These are phyloP conservation scores for Fonsecaea nubica DNA, from an alignment of 2,329 filamentous ascomycete species.

Conservation along the genomic window DNA sequence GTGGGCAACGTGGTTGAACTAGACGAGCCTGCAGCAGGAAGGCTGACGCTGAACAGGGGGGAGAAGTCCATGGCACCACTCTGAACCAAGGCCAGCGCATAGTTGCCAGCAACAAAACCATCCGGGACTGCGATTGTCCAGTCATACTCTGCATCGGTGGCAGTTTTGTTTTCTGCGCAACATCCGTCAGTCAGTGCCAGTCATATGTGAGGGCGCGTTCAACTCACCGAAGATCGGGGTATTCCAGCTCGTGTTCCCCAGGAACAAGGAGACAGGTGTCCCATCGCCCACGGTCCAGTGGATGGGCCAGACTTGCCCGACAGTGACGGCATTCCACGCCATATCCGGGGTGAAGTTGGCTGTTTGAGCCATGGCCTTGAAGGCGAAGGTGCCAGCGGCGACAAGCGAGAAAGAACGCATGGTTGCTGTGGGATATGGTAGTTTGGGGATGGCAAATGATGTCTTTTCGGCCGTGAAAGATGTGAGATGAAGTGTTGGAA, in stretches of 20 bases:
- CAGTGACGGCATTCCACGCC: conserved; percentile 31
- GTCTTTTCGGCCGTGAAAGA: not conserved
- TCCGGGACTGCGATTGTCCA: conserved; percentile 34
- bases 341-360: conserved; percentile 31
- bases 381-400: conserved; percentile 32
- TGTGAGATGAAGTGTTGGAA: not conserved
- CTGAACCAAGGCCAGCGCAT: conserved; percentile 35
- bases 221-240: conserved; percentile 34
- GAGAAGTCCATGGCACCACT: conserved; percentile 25
- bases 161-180: conserved; percentile 26
- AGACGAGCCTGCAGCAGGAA: not conserved
- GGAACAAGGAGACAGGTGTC: conserved; percentile 29
- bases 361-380: conserved; percentile 30
- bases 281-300: conserved; percentile 34
- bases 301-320: conserved; percentile 35
- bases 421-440: not conserved
- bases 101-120: conserved; percentile 33
- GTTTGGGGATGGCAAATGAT: not conserved
- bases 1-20: conserved; percentile 6
- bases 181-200: conserved; percentile 1
- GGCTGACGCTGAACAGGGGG: conserved; percentile 19
- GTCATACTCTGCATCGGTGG: conserved; percentile 27
- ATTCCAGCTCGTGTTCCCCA: conserved; percentile 34
- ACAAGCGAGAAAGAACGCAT: conserved; percentile 21
- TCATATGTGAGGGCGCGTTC: not conserved